phyloP scores from a whole-genome alignment of 495 filamentous ascomycete genomes.

The Penicillium desertorum region DNA sequence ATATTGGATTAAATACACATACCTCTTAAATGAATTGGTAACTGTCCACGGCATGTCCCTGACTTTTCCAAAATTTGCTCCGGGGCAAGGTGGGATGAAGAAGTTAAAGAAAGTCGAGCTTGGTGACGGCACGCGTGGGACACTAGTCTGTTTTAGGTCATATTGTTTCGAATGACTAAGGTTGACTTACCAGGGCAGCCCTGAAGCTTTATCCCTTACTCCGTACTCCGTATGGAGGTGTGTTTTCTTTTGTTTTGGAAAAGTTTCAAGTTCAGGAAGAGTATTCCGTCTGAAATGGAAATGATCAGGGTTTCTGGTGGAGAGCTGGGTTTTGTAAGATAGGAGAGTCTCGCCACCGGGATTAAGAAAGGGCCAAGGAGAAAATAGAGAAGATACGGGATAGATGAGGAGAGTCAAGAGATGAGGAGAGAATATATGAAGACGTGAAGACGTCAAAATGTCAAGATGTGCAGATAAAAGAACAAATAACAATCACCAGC shows the following conservation, averaged over 20 bases:
- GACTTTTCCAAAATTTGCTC: conserved; percentile 12
- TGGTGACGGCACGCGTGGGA: conserved; percentile 33
- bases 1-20: conserved; percentile 9
- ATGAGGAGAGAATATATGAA: neutral
- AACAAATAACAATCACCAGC: neutral
- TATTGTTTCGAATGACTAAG: conserved; percentile 23
- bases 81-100: conserved; percentile 22
- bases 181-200: conserved; percentile 2
- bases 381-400: neutral
- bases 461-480: neutral
- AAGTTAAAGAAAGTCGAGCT: conserved; percentile 15
- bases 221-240: neutral
- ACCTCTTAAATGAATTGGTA: conserved; percentile 60
- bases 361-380: conserved; percentile 8
- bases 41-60: conserved; percentile 57
- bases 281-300: no score
- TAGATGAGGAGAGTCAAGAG: neutral
- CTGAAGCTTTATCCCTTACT: conserved; percentile 26
- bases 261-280: neutral
- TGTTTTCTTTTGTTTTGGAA: neutral
- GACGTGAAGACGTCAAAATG: neutral
- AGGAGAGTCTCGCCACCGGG: conserved; percentile 20
- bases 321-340: conserved; percentile 8
- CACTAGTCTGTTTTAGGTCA: conserved; percentile 36
- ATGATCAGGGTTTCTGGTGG: neutral